Base-by-base conservation (phyloP, 768 basidiomycete genomes). In the Polyporus arcularius region DNA sequence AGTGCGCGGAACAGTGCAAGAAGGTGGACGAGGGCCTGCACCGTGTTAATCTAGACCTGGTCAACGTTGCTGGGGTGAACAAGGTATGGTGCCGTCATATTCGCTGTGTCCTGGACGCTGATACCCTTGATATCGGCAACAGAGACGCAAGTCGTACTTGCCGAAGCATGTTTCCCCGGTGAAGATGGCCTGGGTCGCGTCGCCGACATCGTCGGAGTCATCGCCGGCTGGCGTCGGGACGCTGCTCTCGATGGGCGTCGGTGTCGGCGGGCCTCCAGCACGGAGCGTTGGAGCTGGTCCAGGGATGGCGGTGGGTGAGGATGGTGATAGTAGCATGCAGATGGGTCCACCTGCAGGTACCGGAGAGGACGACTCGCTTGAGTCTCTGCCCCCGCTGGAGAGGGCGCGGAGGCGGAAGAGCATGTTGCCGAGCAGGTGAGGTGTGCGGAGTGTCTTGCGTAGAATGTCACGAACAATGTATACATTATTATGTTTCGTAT, bases 101-200 rank as follows among this genome's bases (percentile, higher is more conserved):
- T 31, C 6, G 26, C 21, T 26, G 12, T 21, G 7, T 52, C 40
- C 55, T 38, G n/a, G 31, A 14, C 30, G 5, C 41, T 14, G 53
- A 4, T 10, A 28, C 49, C 60, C 56, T 57, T 53, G 49, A 56
- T 10, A 38, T 54, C 35, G 18, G 47, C 18, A 35, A 21, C 65
- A 91, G 88, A 86, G 88, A 26, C 87, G 89, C 21, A 84, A 86
- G 51, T 89, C 91, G 4, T 85, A 89, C 80, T 72, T 91, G 47
- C 89, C 90, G 0, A 87, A 84, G 64, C 72, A 83, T 26, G 76
- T 87, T 10, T 59, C 63, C 31, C 60, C 62, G 16, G 66, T 60
- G 4, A 39, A 57, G 9, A 43, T 48, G 16, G 28, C 28, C 14
- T 43, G 12, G 16, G 40, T 50, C 1, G 48, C 47, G 11, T 63